phyloP scores from a whole-genome alignment of 352 stramenopile genomes.

The Globisporangium polare region DNA sequence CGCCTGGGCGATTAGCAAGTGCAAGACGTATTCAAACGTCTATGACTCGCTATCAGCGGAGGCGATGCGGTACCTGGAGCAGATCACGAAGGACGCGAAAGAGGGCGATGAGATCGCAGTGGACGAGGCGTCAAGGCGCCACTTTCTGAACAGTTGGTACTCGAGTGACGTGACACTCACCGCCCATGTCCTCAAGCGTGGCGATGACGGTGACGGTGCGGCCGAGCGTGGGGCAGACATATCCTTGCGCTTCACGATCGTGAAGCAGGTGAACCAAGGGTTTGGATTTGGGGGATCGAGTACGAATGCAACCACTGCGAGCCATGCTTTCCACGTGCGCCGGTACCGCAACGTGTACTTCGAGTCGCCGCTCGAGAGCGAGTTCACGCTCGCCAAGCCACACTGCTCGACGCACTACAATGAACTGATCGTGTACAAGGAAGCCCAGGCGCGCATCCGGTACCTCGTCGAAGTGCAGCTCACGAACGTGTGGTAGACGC shows the following conservation, averaged over 20 bases:
- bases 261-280: neutral
- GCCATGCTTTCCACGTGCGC: neutral
- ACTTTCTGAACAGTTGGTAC: neutral
- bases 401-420: conserved; percentile 30
- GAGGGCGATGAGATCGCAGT: neutral
- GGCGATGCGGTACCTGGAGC: neutral
- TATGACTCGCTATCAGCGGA: neutral
- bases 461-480: conserved; percentile 67
- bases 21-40: neutral
- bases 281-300: neutral
- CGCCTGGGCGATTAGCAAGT: neutral
- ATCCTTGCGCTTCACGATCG: neutral
- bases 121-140: neutral
- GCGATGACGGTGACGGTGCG: neutral
- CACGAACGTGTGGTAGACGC: neutral
- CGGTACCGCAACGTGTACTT: conserved; percentile 6
- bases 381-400: neutral
- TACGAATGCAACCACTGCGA: neutral
- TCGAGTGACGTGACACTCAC: neutral
- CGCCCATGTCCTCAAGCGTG: neutral
- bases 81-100: neutral
- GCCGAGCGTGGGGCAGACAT: neutral
- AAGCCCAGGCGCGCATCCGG: conserved; percentile 60
- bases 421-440: conserved; percentile 77
- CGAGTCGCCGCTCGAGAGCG: neutral